Conservation (phyloP, 257 asterid species). For the Penstemon davidsonii region DNA sequence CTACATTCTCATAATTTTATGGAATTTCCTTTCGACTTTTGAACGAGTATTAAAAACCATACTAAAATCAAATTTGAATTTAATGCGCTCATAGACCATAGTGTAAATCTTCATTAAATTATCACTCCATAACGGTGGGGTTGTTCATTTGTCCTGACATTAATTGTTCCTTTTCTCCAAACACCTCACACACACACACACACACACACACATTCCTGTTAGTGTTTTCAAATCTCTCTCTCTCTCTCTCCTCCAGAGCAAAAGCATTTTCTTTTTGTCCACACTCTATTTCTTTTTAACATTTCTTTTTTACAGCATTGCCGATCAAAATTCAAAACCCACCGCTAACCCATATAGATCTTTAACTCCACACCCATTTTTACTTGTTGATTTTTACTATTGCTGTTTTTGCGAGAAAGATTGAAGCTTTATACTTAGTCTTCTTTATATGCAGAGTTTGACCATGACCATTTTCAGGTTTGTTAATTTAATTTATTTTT, state of each 20-base stretch:
- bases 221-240: slow-evolving; percentile 13
- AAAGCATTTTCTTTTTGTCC: slow-evolving; percentile 28
- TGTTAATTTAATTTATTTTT: slow-evolving; percentile 25
- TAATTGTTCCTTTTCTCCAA: neutral
- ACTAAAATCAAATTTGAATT: no score
- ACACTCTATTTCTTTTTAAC: slow-evolving; percentile 11
- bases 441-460: slow-evolving; percentile 25
- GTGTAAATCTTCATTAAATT: no score
- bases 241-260: neutral
- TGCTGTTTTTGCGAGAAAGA: slow-evolving; percentile 22
- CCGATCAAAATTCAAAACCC: slow-evolving; percentile 41
- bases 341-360: slow-evolving; percentile 35
- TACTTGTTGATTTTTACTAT: neutral
- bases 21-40: no score
- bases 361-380: slow-evolving; percentile 18
- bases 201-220: neutral
- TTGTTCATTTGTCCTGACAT: neutral
- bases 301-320: slow-evolving; percentile 20
- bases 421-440: slow-evolving; percentile 24
- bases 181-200: neutral
- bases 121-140: no score
- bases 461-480: slow-evolving; percentile 43
- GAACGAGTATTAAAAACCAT: no score
- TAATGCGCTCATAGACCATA: no score
- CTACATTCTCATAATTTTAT: no score